phyloP scores from a whole-genome alignment of 164 flowering plant genomes.

The Aristolochia fimbriata region DNA sequence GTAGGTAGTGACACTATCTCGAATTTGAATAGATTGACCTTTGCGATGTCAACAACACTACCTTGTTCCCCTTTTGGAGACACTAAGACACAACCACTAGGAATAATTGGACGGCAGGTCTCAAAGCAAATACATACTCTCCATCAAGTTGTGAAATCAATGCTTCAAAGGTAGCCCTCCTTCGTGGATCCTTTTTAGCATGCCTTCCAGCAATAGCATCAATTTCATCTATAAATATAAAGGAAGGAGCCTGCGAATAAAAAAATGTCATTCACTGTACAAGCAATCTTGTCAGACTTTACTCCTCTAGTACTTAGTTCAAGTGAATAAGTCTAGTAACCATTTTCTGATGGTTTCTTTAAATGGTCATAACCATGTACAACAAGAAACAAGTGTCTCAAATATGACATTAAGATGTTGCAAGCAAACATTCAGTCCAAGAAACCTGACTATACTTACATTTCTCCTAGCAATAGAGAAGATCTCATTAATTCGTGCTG shows the following conservation, averaged over 20 bases:
- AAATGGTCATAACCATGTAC: no score
- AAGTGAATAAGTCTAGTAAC: no score
- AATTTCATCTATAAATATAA: constrained; percentile 94
- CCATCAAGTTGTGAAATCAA: constrained; percentile 89
- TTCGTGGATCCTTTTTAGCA: constrained; percentile 76
- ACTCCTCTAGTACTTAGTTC: no score
- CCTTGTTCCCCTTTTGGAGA: neutral
- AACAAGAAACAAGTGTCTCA: no score
- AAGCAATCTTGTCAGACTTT: no score
- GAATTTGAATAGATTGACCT: no score
- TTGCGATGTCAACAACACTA: neutral
- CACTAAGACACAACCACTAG: neutral
- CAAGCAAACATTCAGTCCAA: constrained; percentile 2
- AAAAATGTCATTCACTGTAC: neutral
- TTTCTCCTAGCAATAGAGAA: constrained; percentile 90
- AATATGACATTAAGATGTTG: no score
- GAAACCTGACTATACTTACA: constrained; percentile 27
- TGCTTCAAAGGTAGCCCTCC: constrained; percentile 79
- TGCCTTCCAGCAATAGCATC: constrained; percentile 99
- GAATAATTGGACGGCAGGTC: neutral
- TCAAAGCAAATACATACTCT: constrained; percentile 49
- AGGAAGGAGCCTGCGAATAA: constrained; percentile 76
- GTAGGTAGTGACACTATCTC: no score
- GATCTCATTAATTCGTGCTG: constrained; percentile 81
- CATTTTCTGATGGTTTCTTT: no score